Conservation (phyloP, 805 yeast genomes). For the Blastobotrys americana region DNA sequence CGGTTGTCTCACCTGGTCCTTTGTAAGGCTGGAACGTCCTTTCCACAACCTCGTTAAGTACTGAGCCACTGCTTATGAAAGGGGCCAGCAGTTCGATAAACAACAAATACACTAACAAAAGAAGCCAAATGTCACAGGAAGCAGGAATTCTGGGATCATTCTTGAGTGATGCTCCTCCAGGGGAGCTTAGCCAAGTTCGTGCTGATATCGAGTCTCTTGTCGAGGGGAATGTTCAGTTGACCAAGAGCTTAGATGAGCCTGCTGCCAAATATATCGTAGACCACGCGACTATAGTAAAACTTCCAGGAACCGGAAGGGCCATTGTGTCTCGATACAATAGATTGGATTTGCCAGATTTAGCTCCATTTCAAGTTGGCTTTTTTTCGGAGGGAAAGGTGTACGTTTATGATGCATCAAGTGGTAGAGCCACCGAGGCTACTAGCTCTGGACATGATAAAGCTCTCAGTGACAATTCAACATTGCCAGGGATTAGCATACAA, state of each 20-base stretch:
- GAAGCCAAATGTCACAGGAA: no score
- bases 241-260: constrained; percentile 29
- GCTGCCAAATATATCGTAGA: constrained; percentile 37
- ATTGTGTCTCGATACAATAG: constrained; percentile 46
- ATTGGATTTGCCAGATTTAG: constrained; percentile 38
- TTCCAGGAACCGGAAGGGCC: constrained; percentile 27
- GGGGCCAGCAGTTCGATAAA: no score
- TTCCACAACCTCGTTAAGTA: no score
- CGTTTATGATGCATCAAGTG: constrained; percentile 23
- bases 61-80: no score
- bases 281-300: constrained; percentile 32
- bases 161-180: constrained; percentile 48
- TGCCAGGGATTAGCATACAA: neutral
- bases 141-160: constrained; percentile 25
- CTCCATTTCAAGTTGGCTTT: constrained; percentile 35
- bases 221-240: constrained; percentile 33
- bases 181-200: constrained; percentile 20
- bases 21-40: no score
- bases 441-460: neutral
- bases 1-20: no score
- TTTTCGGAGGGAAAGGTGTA: constrained; percentile 29
- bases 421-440: constrained; percentile 13
- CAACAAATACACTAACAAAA: no score
- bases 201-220: constrained; percentile 39
- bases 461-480: constrained; percentile 3